A percentile compares a stretch with the other conserved stretches of the same genome.
Conservation (phyloP, 176 grass and related monocot genomes). For the Zea mays region Zm-B73-REFERENCE-NAM-5.0 NC_050099.1:14228001-14228500, state of each 20-base stretch:
- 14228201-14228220: slow-evolving; percentile 65
- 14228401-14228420: slow-evolving; percentile 93
- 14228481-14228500: slow-evolving; percentile 74
- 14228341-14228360: neutral
- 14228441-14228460: slow-evolving; percentile 86
- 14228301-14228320: slow-evolving; percentile 80
- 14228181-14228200: slow-evolving; percentile 80
- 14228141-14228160: slow-evolving; percentile 96
- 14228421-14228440: slow-evolving; percentile 91
- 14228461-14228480: slow-evolving; percentile 95
- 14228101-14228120: slow-evolving; percentile 96
- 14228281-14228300: slow-evolving; percentile 85
- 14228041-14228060: slow-evolving; percentile 90
- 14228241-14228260: slow-evolving; percentile 90
- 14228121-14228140: slow-evolving; percentile 68
- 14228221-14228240: slow-evolving; percentile 75
- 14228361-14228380: slow-evolving; percentile 32
- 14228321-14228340: neutral
- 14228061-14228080: slow-evolving; percentile 84
- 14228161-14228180: slow-evolving; percentile 60
- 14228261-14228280: slow-evolving; percentile 93
- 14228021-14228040: slow-evolving; percentile 73
- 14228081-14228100: slow-evolving; percentile 98
- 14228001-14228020: too few relatives aligned
- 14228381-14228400: slow-evolving; percentile 80